Evolutionary conservation across 129 eudicot genomes (phyloP), one percentile per base, ranked within the genome.

Genomic region (Arctium lappa): DNA sequence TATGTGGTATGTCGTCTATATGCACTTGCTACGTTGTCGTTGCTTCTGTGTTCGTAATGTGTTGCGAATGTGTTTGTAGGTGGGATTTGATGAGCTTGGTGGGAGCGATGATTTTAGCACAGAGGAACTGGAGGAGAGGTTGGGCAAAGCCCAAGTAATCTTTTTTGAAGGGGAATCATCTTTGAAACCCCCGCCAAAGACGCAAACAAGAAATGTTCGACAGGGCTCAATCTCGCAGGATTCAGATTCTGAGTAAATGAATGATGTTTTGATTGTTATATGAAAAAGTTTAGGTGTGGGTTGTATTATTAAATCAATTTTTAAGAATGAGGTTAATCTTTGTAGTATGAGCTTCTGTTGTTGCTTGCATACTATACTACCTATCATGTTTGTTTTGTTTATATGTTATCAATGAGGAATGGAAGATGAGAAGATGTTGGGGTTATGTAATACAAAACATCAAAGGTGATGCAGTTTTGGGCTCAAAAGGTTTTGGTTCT

Each of bases 1-100:
- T 95, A 95, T 84, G 97, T 95, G 97, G 99, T 95, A 91, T 69
- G 86, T 80, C 42, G 85, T 80, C 50, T 15, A 12, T 10, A 12
- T 48, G 70, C 37, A 62, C 68, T 40, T 62, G 31, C 13, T 22
- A 2, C 1, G 7, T 37, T 9, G 69, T n/a, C 2, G 15, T 32
- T 29, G 39, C 73, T 77, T 39, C 2, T 12, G 10, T 71, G 39
- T 69, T 29, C 6, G 12, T 13, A 81, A 16, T 31, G 38, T 36
- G 72, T 39, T 27, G 3, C 18, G 29, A 73, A 62, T 78, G 71
- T 16, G 63, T 77, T 82, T 74, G 5, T 84, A 95, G 99, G 99
- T 95, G 62, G 99, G 99, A 60, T 95, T 93, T 90, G 91, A 95
- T 78, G 98, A 95, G 86, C 98, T 95, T 33, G 99, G 98, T 56